Percentiles rank a stretch among this genome's conserved stretches.
These are phyloP conservation scores for Acrasis kona DNA, from an alignment of 78 protist species.

Conservation along the genomic window DNA sequence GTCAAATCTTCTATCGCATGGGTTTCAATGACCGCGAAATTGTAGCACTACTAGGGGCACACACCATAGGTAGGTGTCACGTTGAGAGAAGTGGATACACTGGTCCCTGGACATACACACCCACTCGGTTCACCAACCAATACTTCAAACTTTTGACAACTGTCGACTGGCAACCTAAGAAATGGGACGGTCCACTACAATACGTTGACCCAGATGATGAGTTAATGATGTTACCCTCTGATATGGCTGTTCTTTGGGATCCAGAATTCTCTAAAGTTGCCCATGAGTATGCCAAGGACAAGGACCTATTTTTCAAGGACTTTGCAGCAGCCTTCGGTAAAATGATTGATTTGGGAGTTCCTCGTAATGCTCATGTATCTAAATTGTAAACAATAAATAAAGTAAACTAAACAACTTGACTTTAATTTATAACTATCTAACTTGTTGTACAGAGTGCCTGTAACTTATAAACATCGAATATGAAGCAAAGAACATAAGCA, in stretches of 20 bases:
- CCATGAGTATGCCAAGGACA: conserved; percentile 45
- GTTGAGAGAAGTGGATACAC: conserved; percentile 24
- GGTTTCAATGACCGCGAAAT: conserved; percentile 60
- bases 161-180: background rate
- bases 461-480: too few species aligned
- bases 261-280: conserved; percentile 28
- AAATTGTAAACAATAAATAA: too few species aligned
- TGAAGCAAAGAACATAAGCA: too few species aligned
- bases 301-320: conserved; percentile 35
- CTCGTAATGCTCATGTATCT: too few species aligned
- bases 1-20: conserved; percentile 39
- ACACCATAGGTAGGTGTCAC: conserved; percentile 58
- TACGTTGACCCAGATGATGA: conserved; percentile 25
- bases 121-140: conserved; percentile 30
- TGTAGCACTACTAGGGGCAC: conserved; percentile 63
- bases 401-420: too few species aligned
- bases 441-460: too few species aligned
- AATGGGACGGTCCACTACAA: conserved; percentile 10
- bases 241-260: conserved; percentile 49
- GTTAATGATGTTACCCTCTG: conserved; percentile 62
- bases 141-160: conserved; percentile 29
- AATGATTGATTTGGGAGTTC: conserved; percentile 35
- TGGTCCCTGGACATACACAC: conserved; percentile 61
- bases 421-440: too few species aligned
- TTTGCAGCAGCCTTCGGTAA: conserved; percentile 41